Base-by-base conservation (phyloP, 345 rosid species). In the Ricinus communis region DNA sequence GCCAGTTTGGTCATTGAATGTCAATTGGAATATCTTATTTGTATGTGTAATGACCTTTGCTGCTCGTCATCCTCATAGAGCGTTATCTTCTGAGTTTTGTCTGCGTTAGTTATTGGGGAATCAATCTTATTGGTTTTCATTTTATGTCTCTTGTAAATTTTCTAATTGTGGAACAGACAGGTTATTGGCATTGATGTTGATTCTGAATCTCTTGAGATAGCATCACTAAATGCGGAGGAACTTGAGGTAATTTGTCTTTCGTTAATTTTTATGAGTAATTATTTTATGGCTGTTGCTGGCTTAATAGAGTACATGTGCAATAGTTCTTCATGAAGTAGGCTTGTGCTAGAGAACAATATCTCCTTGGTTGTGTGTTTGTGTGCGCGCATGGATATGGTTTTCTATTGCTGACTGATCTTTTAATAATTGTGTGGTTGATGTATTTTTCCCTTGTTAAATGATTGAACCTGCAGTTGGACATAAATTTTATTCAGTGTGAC, bases 171-270 rank as follows among this genome's bases (percentile, higher is more conserved):
- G 71, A 75, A 71, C 79, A 95, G 97, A 62, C 90, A 76, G 76
- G 97, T 95, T 30, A 68, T 90, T 50, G 97, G 92, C 71, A 77
- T 89, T 58, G 97, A 94, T 79, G 76, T 94, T 36, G 98, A 94
- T 80, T 49, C 89, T 5, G 63, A 90, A 14, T 90, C 92, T 74
- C 93, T 95, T 45, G 92, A 89, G 79, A 76, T 79, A 64, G 99
- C 99, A 38, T 57, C 88, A 52, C 66, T 49, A 43, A 95, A 95
- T 71, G 97, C 93, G 0, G 93, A 82, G 82, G 93, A 89, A 52
- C 93, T 92, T 59, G 92, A 91, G 99, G 96, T 94, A 69, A 45
- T 61, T 18, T 52, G 31, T 63, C 51, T 52, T 27, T 65, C 25
- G 8, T n/a, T 14, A 14, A 24, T 65, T 65, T 62, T 57, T 8